Evolutionary conservation across 2,329 filamentous ascomycete genomes (phyloP).

Genomic region (Arthrobotrys entomopaga): DNA sequence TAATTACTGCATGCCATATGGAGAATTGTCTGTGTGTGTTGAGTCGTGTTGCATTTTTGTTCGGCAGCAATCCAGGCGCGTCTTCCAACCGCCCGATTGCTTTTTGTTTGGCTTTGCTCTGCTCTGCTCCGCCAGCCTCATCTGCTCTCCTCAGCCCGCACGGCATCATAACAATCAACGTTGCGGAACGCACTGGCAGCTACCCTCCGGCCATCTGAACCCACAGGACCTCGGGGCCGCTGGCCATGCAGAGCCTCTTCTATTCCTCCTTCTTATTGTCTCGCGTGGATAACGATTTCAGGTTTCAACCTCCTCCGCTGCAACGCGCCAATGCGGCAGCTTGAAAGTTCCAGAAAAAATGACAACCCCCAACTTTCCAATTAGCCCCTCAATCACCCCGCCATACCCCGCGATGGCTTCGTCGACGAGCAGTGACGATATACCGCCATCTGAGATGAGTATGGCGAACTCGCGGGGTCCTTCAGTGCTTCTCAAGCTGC

Average conservation of each 20-base stretch:
- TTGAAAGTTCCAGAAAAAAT: neutral
- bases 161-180: no score
- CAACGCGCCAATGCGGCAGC: neutral
- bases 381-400: neutral
- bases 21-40: no score
- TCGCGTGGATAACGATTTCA: neutral
- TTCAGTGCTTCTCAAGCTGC: slow-evolving; percentile 24
- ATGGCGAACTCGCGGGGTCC: neutral
- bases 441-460: neutral
- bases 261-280: no score
- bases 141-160: neutral
- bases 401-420: slow-evolving; percentile 16
- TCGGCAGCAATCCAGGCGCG: slow-evolving; percentile 8
- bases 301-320: slow-evolving; percentile 5
- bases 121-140: neutral
- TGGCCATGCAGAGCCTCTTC: no score
- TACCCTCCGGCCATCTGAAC: no score
- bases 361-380: slow-evolving; percentile 5
- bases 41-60: slow-evolving; percentile 15
- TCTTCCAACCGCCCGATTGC: no score
- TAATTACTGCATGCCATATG: no score
- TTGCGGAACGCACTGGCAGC: no score
- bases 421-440: neutral
- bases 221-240: no score
- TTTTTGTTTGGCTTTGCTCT: no score